phyloP scores from a whole-genome alignment of 495 filamentous ascomycete species.

The Diplogelasinospora grovesii region DNA sequence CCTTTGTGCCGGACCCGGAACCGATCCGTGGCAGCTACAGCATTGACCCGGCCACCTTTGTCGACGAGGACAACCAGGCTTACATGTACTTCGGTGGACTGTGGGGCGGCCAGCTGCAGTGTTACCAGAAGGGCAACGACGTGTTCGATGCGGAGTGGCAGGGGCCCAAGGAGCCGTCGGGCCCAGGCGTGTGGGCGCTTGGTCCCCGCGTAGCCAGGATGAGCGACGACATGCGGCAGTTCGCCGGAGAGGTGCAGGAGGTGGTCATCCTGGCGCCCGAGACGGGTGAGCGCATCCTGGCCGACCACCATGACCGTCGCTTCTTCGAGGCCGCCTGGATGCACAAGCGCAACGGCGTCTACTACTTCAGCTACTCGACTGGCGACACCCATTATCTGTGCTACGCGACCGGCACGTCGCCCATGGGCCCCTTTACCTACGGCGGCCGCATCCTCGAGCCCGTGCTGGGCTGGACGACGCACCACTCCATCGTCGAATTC shows the following conservation, averaged over 20 bases:
- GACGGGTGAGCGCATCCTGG: constrained; percentile 48
- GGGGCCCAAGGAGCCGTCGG: constrained; percentile 50
- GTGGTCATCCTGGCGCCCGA: constrained; percentile 52
- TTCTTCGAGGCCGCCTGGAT: constrained; percentile 78
- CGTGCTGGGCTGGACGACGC: constrained; percentile 71
- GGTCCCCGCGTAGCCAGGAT: constrained; percentile 56
- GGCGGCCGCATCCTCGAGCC: constrained; percentile 64
- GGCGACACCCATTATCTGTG: constrained; percentile 67
- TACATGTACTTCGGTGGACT: constrained; percentile 62
- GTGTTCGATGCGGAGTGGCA: constrained; percentile 43
- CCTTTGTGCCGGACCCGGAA: constrained; percentile 51
- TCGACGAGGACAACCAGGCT: constrained; percentile 53
- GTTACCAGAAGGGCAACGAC: constrained; percentile 38
- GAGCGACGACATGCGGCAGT: constrained; percentile 53
- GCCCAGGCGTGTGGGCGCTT: constrained; percentile 42
- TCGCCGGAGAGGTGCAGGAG: constrained; percentile 43
- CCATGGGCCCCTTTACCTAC: constrained; percentile 65
- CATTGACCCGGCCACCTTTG: constrained; percentile 60
- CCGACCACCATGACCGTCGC: constrained; percentile 63
- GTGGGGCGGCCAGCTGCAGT: constrained; percentile 67
- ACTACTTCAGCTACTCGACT: constrained; percentile 73
- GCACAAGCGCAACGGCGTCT: constrained; percentile 56
- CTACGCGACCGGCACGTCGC: constrained; percentile 55
- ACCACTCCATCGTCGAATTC: constrained; percentile 71
- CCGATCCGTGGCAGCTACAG: constrained; percentile 53